A percentile compares a stretch with the other conserved stretches of the same genome.
Evolutionary conservation across 2,329 filamentous ascomycete species (phyloP).

Genomic region (Colletotrichum caudatum): DNA sequence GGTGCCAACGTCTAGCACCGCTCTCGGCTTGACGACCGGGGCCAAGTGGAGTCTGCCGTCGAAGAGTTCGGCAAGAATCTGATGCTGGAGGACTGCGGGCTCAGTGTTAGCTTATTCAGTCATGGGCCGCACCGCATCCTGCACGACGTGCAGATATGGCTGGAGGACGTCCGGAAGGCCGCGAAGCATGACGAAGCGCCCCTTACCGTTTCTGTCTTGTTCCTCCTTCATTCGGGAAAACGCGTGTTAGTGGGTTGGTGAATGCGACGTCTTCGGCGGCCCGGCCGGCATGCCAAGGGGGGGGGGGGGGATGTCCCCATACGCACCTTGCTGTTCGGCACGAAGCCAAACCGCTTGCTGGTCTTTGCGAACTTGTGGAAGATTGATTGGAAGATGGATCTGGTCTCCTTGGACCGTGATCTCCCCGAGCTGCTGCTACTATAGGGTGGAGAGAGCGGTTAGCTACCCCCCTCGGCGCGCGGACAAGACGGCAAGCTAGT

Average conservation of each 20-base stretch:
- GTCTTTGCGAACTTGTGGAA: conserved; percentile 33
- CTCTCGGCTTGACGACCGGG: conserved; percentile 45
- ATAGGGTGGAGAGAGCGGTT: background rate
- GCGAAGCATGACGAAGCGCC: background rate
- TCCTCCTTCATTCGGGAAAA: conserved; percentile 45
- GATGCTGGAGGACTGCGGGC: conserved; percentile 46
- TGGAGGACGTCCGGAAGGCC: background rate
- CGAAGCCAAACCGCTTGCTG: conserved; percentile 35
- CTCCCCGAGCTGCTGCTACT: conserved; percentile 10
- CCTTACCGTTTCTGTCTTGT: conserved; percentile 48
- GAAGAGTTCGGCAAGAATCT: conserved; percentile 47
- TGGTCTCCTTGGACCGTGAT: conserved; percentile 18
- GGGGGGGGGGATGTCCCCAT: background rate
- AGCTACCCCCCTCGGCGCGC: background rate
- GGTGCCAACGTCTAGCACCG: conserved; percentile 48
- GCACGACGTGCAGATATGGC: background rate
- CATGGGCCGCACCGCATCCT: background rate
- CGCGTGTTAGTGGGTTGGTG: conserved; percentile 7
- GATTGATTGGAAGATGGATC: conserved; percentile 35
- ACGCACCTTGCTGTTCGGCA: conserved; percentile 38
- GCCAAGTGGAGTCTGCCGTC: conserved; percentile 47
- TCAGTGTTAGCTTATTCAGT: conserved; percentile 12
- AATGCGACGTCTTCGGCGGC: background rate
- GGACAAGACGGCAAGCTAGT: background rate
- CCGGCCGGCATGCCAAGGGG: background rate